These are phyloP conservation scores for Epichloe scottii DNA, from an alignment of 2,329 filamentous ascomycete genomes.

Conservation along the genomic window DNA sequence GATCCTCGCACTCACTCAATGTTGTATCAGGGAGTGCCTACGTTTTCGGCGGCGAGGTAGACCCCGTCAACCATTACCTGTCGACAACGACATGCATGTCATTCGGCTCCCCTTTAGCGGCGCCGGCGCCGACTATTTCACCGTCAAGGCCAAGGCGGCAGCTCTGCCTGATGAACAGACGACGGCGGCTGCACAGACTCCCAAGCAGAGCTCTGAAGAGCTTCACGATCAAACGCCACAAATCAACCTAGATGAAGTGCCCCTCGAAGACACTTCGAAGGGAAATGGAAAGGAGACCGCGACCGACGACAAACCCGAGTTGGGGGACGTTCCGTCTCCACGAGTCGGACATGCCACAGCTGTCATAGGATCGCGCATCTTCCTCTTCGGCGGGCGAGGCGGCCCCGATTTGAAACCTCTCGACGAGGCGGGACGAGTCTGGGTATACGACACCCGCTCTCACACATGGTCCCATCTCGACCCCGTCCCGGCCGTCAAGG, in stretches of 20 bases:
- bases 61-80: slow-evolving; percentile 40
- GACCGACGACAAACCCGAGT: slow-evolving; percentile 12
- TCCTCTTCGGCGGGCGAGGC: slow-evolving; percentile 70
- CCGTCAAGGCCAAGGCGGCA: slow-evolving; percentile 37
- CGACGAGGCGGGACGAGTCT: slow-evolving; percentile 62
- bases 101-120: slow-evolving; percentile 47
- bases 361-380: slow-evolving; percentile 56
- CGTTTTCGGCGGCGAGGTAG: slow-evolving; percentile 67
- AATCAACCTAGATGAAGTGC: slow-evolving; percentile 29
- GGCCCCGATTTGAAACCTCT: slow-evolving; percentile 57
- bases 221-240: slow-evolving; percentile 10
- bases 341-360: slow-evolving; percentile 64
- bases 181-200: slow-evolving; percentile 6
- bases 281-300: slow-evolving; percentile 29
- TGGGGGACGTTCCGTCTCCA: slow-evolving; percentile 44
- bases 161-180: slow-evolving; percentile 9
- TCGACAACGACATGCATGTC: slow-evolving; percentile 61
- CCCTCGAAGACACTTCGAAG: slow-evolving; percentile 18
- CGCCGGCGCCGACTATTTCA: slow-evolving; percentile 46
- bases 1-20: slow-evolving; percentile 63
- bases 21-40: slow-evolving; percentile 43
- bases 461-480: slow-evolving; percentile 52
- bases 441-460: slow-evolving; percentile 59
- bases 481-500: slow-evolving; percentile 36
- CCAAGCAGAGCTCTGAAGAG: neutral